Evolutionary conservation across 176 grass and related monocot genomes (phyloP).

Genomic region (Luzula sylvatica): DNA sequence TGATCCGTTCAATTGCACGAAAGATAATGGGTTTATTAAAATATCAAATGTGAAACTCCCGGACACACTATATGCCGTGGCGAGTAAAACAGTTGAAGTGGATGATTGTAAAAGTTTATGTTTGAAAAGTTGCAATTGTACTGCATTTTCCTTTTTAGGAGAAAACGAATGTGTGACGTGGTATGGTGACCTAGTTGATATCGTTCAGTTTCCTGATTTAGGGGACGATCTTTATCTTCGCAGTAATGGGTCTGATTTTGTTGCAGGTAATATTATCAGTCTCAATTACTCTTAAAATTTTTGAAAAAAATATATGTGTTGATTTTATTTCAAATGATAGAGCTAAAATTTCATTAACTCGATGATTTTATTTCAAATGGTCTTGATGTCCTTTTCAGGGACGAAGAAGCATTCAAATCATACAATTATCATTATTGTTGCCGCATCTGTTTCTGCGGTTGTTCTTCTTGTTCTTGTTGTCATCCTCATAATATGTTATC

Average conservation of each 20-base stretch:
- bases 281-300: too few species aligned
- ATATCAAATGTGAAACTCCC: conserved; percentile 14
- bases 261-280: too few species aligned
- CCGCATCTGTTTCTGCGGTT: too few species aligned
- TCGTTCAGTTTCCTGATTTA: neutral
- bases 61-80: conserved; percentile 5
- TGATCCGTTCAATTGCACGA: conserved; percentile 9
- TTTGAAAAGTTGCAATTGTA: neutral
- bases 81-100: conserved; percentile 2
- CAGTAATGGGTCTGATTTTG: conserved; percentile 35
- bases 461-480: too few species aligned
- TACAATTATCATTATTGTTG: too few species aligned
- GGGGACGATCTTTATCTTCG: conserved; percentile 11
- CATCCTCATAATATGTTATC: too few species aligned
- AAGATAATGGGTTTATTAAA: neutral
- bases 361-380: too few species aligned
- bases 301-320: too few species aligned
- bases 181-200: conserved; percentile 16
- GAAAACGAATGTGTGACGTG: conserved; percentile 7
- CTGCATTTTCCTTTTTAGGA: neutral
- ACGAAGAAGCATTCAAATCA: too few species aligned
- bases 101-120: conserved; percentile 5
- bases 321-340: too few species aligned
- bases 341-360: too few species aligned
- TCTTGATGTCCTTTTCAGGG: too few species aligned